Percentiles rank a stretch among this genome's conserved stretches.
Conservation (phyloP, 2,329 filamentous ascomycete genomes). For the Colletotrichum sp. region DNA sequence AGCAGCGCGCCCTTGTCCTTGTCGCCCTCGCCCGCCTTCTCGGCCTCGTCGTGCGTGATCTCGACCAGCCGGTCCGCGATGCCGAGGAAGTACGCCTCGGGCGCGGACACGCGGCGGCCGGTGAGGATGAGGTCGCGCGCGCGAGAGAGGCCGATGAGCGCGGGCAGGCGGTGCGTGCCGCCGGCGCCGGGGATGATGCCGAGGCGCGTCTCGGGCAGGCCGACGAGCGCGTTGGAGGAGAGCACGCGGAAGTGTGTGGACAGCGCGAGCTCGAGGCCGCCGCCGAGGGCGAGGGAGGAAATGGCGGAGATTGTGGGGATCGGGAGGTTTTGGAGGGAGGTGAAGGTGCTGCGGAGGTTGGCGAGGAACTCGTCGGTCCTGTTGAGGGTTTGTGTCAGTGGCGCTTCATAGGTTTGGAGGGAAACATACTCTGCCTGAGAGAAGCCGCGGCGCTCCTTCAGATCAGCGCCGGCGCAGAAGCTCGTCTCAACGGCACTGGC, state of each 20-base stretch:
- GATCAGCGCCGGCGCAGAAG: slow-evolving; percentile 93
- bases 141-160: slow-evolving; percentile 77
- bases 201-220: slow-evolving; percentile 87
- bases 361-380: slow-evolving; percentile 83
- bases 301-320: slow-evolving; percentile 92
- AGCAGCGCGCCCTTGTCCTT: slow-evolving; percentile 50
- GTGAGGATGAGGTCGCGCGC: slow-evolving; percentile 93
- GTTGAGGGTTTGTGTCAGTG: slow-evolving; percentile 1
- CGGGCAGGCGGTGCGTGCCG: slow-evolving; percentile 86
- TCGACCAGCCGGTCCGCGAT: slow-evolving; percentile 91
- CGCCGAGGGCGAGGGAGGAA: slow-evolving; percentile 85
- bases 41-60: slow-evolving; percentile 53
- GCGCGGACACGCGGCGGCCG: slow-evolving; percentile 79
- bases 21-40: slow-evolving; percentile 36
- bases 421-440: slow-evolving; percentile 73
- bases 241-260: slow-evolving; percentile 90
- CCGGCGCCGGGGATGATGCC: slow-evolving; percentile 96
- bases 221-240: slow-evolving; percentile 77
- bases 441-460: slow-evolving; percentile 86
- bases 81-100: slow-evolving; percentile 91
- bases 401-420: too few relatives aligned
- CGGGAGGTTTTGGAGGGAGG: slow-evolving; percentile 73
- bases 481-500: slow-evolving; percentile 84
- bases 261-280: slow-evolving; percentile 91
- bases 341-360: slow-evolving; percentile 77